Evolutionary conservation across 176 grass and related monocot species (phyloP).

Genomic region (Raddia distichophylla): DNA sequence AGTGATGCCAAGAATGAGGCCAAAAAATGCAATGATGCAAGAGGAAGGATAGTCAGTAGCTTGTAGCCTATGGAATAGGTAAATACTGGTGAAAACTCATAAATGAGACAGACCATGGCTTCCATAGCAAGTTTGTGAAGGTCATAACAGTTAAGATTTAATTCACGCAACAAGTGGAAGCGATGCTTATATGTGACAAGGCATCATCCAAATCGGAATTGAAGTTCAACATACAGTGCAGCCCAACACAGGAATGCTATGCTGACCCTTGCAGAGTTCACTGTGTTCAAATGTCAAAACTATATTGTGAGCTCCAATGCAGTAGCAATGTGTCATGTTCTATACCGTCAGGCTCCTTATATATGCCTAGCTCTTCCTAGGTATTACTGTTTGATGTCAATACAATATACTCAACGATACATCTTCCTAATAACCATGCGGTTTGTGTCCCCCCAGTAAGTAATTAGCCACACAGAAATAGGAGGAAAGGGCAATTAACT

Average conservation of each 20-base stretch:
- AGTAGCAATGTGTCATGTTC: not conserved
- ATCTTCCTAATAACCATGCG: not conserved
- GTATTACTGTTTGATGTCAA: not conserved
- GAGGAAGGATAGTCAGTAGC: not conserved
- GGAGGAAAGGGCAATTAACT: not conserved
- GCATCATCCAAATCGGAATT: not conserved
- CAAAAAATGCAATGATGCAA: not conserved
- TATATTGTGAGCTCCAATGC: not conserved
- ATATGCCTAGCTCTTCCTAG: not conserved
- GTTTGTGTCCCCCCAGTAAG: not conserved
- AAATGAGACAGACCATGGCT: not conserved
- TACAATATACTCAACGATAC: not conserved
- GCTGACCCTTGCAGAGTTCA: not conserved
- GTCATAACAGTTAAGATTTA: not conserved
- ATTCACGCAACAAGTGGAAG: not conserved
- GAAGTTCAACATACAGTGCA: not conserved
- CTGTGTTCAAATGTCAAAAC: not conserved
- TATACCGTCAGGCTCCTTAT: not conserved
- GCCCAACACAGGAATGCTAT: not conserved
- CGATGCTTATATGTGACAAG: not conserved
- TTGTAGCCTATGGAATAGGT: constrained; percentile 1
- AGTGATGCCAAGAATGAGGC: not conserved
- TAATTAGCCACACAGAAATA: not conserved
- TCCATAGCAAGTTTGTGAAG: constrained; percentile 32
- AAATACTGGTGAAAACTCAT: not conserved